These are phyloP conservation scores for Lasiosphaeria miniovina DNA, from an alignment of 495 filamentous ascomycete genomes.

Conservation along the genomic window DNA sequence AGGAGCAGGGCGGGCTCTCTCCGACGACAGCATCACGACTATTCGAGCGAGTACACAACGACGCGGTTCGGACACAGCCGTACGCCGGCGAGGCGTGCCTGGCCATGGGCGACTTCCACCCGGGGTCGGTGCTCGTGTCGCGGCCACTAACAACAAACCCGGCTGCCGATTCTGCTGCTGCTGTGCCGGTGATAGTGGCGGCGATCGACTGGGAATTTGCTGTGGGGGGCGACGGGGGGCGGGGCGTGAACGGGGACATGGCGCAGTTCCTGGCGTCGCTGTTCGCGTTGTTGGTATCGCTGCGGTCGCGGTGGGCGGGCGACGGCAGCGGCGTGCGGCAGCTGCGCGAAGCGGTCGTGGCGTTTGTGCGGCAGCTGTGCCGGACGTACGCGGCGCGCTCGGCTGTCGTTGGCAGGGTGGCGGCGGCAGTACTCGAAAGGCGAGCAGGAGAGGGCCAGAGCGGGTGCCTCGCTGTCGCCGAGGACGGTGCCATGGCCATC, in stretches of 20 bases:
- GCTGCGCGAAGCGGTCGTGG: background rate
- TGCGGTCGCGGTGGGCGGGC: background rate
- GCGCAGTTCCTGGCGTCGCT: constrained; percentile 5
- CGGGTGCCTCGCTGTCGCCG: background rate
- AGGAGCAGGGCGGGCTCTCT: background rate
- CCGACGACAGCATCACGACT: background rate
- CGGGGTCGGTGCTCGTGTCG: background rate
- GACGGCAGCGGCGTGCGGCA: no score
- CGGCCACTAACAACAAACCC: background rate
- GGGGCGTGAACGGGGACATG: constrained; percentile 5
- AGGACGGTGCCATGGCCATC: background rate
- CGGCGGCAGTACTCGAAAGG: background rate
- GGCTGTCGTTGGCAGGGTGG: background rate
- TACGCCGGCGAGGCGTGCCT: constrained; percentile 1
- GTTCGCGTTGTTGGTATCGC: background rate
- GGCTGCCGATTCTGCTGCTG: no score
- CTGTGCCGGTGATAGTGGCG: background rate
- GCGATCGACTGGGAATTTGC: constrained; percentile 6
- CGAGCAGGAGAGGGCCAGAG: background rate
- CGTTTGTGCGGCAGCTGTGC: background rate
- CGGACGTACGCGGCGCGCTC: background rate
- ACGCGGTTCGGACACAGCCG: background rate
- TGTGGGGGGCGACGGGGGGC: background rate
- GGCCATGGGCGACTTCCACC: constrained; percentile 3
- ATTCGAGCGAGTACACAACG: background rate